Evolutionary conservation across 2,329 filamentous ascomycete genomes (phyloP), one percentile per base, ranked within the genome.

Genomic region (Fusarium euwallaceae): DNA sequence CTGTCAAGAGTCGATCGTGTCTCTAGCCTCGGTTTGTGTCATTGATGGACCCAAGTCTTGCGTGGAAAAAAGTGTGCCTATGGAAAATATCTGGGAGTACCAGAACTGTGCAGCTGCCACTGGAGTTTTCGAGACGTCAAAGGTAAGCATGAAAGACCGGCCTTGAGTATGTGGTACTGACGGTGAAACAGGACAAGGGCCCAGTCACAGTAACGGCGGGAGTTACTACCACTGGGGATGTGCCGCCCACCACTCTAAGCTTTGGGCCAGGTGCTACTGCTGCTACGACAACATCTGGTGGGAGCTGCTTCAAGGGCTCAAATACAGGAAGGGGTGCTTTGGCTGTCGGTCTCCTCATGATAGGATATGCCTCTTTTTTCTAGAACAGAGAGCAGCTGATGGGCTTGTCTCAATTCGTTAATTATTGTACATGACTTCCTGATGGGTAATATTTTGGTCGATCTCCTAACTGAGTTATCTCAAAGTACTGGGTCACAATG

Each of bases 81-180:
- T 34, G 22, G 32, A 55, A 14, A 24, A 64, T 24, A 68, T 71
- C 14, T 71, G 65, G 68, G 68, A 71, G 32, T 71, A 65, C n/a
- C 51, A 34, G 6, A 71, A 68, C 29, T 71, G 68, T n/a, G 61
- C 37, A 6, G 68, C 60, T n/a, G 65, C 60, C 2, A 65, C 60
- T 34, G 67, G 27, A 16, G 20, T 43, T 16, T 17, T 51, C 1
- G 9, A 24, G 12, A 51, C 63, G 6, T 16, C 67, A 41, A 32
- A 16, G 22, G 67, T 69, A 58, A 11, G 63, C 9, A 4, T 12
- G 37, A n/a, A 9, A 11, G 0, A 3, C 20, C 37, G 14, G 11
- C 6, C 12, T 37, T 66, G 17, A 59, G 39, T 10, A 17, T 29
- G 24, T 51, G 9, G 45, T 17, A 29, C 45, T 51, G 17, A 51